These are phyloP conservation scores for Otatea glauca DNA, from an alignment of 176 grass and related monocot species.

Conservation along the genomic window DNA sequence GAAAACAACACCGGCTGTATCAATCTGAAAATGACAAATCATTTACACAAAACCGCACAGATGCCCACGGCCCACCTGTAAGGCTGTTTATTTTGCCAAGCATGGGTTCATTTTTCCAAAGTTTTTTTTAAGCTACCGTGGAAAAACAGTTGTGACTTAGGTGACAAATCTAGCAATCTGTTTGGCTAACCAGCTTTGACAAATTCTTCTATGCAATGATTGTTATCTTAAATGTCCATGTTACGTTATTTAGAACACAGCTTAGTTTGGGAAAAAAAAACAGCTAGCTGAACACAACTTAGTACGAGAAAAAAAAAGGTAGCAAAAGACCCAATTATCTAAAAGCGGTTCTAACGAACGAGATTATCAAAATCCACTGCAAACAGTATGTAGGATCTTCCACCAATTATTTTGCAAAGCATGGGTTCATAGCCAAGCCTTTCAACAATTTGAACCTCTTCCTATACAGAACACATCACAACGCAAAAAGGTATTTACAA, in stretches of 20 bases:
- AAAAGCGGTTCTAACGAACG: not conserved
- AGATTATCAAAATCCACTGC: not conserved
- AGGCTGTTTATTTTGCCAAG: not conserved
- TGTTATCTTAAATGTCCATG: not conserved
- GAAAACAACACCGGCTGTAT: not conserved
- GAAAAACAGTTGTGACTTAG: too few species aligned
- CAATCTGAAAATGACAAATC: slow-evolving; percentile 4
- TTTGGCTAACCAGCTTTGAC: not conserved
- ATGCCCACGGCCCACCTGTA: not conserved
- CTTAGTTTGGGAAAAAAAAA: not conserved
- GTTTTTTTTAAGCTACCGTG: too few species aligned
- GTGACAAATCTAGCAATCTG: too few species aligned
- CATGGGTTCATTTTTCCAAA: too few species aligned
- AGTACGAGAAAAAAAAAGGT: too few species aligned
- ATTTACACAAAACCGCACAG: not conserved
- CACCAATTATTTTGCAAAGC: not conserved
- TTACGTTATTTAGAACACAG: not conserved
- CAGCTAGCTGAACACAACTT: not conserved
- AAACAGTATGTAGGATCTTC: not conserved
- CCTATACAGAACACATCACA: slow-evolving; percentile 32
- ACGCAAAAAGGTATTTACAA: slow-evolving; percentile 42
- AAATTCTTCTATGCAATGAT: not conserved
- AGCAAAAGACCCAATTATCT: not conserved
- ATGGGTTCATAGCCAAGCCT: not conserved
- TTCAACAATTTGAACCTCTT: slow-evolving; percentile 8